Evolutionary conservation across 2,329 filamentous ascomycete genomes (phyloP), one percentile per base, ranked within the genome.

Genomic region (Colletotrichum lentis): DNA sequence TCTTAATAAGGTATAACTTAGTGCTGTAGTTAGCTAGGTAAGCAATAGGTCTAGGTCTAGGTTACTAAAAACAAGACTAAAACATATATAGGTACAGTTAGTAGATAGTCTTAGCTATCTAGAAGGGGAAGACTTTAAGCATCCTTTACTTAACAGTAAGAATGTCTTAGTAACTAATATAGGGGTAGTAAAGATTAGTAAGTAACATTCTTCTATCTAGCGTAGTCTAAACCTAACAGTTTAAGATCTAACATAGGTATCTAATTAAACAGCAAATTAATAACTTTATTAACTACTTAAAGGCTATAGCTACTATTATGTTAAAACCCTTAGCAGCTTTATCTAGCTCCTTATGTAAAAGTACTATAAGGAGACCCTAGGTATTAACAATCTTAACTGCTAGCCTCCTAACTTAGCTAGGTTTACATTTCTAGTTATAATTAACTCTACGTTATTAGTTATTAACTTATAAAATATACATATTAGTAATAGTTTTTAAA

Each of bases 41-140:
- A 20, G 20, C n/a, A n/a, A n/a, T n/a, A n/a, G n/a, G n/a, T n/a
- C n/a, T n/a, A n/a, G n/a, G n/a, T n/a, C n/a, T n/a, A n/a, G n/a
- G n/a, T n/a, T n/a, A n/a, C n/a, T n/a, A n/a, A n/a, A n/a, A n/a
- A n/a, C n/a, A n/a, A n/a, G n/a, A n/a, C n/a, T n/a, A n/a, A n/a
- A n/a, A n/a, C n/a, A n/a, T n/a, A n/a, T n/a, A n/a, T n/a, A n/a
- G n/a, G n/a, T n/a, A n/a, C n/a, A n/a, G n/a, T n/a, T n/a, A n/a
- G n/a, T n/a, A n/a, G 16, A 16, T 18, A n/a, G 44, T 47, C 41
- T 57, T 27, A 57, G 39, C 41, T 57, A 27, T 57, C 22, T 57
- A 57, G 54, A 57, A 57, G 39, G 1, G 6, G 5, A 57, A 43
- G 41, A 39, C 18, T 46, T 57, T 44, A 12, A 46, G 18, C 20